Conservation (phyloP, 2,329 filamentous ascomycete genomes). For the Pseudofabraea citricarpa region DNA sequence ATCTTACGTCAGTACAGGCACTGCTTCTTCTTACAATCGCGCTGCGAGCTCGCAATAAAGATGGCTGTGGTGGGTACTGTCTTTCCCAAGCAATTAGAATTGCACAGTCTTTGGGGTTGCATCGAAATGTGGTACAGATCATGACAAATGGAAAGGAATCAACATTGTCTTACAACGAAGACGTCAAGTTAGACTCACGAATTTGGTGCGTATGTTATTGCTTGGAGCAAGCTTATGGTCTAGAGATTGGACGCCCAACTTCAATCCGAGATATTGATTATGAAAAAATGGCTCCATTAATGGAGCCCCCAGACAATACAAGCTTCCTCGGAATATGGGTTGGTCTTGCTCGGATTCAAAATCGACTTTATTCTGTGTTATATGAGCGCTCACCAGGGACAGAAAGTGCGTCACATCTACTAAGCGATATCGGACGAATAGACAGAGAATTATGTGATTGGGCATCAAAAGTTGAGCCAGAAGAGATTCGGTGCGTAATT, state of each 20-base stretch:
- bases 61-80: background rate
- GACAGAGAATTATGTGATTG: background rate
- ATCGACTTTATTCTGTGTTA: background rate
- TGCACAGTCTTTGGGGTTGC: background rate
- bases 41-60: background rate
- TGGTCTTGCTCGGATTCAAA: background rate
- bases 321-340: background rate
- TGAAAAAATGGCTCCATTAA: background rate
- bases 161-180: background rate
- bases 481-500: background rate
- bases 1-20: background rate
- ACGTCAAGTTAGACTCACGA: background rate
- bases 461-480: background rate
- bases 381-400: background rate
- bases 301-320: too few relatives aligned
- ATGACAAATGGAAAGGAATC: background rate
- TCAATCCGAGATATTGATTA: background rate
- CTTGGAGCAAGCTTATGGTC: background rate
- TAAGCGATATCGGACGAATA: background rate
- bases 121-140: background rate
- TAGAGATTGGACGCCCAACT: background rate
- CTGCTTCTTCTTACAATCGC: background rate
- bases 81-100: constrained; percentile 1
- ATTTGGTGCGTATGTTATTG: constrained; percentile 2
- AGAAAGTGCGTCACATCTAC: background rate